Evolutionary conservation across 192 early-diverging fungal species (phyloP), one percentile per base, ranked within the genome.

Genomic region (Kappamyces sp.): DNA sequence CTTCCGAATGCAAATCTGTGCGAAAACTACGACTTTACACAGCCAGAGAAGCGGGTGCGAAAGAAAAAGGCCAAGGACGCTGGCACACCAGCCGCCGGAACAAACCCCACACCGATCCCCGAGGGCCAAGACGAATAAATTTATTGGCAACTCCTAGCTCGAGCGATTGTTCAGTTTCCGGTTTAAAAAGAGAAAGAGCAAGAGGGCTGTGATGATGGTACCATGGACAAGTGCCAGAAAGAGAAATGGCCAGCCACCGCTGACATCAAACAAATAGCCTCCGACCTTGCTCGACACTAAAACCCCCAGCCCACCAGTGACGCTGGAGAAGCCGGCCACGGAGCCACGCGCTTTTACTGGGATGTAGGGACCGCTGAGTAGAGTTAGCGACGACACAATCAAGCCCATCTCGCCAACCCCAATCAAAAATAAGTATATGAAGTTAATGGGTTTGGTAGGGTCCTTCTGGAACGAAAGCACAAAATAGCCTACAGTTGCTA

Each of bases 1-100:
- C 68, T 96, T 30, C 91, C 89, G 0, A 80, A 82, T 29, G 87
- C 84, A 1, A 68, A 77, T 2, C 66, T 72, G 54, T 91, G 91
- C 63, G 71, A 81, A 43, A 73, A 83, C 45, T 96, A 93, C 49
- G 70, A 71, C 1, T 42, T 45, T 29, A 72, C 72, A 47, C 49
- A 68, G 63, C 12, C 1, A 32, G 29, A 30, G 7, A 49, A 12
- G 7, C 9, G 15, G 6, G 32, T 49, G 9, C 49, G 32, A 49
- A 49, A 32, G 15, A 32, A 15, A 9, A 15, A 49, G 15, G 32
- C 7, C 32, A 49, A 49, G 15, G 15, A 49, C 22, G 22, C 22
- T 22, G 22, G 22, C 0, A 22, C 22, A 22, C 22, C 22, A 22
- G 22, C 22, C 22, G 0, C 0, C 22, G 22, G 22, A 22, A 22